phyloP scores from a whole-genome alignment of 148 eudicot species.

The Rhododendron griersonianum region DNA sequence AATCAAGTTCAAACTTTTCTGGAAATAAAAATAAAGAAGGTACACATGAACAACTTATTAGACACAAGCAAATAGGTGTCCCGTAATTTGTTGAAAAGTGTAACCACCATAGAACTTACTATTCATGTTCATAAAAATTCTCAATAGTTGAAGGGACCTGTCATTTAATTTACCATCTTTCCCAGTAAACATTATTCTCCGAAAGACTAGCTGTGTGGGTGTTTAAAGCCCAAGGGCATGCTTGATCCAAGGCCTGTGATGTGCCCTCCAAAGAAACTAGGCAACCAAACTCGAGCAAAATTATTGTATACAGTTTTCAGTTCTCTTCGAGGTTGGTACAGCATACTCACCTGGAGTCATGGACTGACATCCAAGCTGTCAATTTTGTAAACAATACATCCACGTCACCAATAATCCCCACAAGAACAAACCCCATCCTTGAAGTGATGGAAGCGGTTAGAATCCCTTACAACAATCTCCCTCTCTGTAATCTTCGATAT shows the following conservation, averaged over 20 bases:
- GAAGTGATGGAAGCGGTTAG: slow-evolving; percentile 77
- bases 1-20: neutral
- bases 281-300: neutral
- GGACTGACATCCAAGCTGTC: neutral
- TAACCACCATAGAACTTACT: neutral
- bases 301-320: neutral
- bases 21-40: neutral
- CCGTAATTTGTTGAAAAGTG: neutral
- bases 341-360: neutral
- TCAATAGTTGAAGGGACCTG: neutral
- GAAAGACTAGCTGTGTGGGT: neutral
- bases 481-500: slow-evolving; percentile 56
- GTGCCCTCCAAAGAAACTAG: neutral
- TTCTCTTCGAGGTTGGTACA: neutral
- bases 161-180: neutral
- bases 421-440: slow-evolving; percentile 72
- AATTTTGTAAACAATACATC: neutral
- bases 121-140: neutral
- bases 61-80: neutral
- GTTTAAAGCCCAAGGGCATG: neutral
- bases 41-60: neutral
- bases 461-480: slow-evolving; percentile 68
- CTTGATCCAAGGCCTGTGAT: neutral
- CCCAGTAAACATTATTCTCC: neutral
- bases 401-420: slow-evolving; percentile 38